Percentiles rank a stretch among this genome's conserved stretches.
Evolutionary conservation across 2,329 filamentous ascomycete genomes (phyloP).

Genomic region (Orbilia oligospora): DNA sequence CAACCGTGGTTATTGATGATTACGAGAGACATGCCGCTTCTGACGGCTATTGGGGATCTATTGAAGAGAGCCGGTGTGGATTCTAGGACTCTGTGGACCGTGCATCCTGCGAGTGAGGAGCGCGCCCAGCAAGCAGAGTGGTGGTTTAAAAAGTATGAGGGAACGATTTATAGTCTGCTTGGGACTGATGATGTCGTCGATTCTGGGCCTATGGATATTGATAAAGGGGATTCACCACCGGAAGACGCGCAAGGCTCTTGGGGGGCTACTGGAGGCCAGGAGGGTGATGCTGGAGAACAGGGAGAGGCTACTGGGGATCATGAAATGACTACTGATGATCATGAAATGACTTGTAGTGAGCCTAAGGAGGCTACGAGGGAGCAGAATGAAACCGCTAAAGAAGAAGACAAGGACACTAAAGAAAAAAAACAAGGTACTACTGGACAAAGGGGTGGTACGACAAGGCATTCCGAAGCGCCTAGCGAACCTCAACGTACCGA

Average conservation of each 20-base stretch:
- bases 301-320: background rate
- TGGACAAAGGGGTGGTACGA: background rate
- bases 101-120: too few species aligned
- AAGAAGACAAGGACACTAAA: background rate
- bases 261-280: background rate
- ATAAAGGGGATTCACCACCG: background rate
- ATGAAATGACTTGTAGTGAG: background rate
- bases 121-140: background rate
- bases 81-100: background rate
- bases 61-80: conserved; percentile 18
- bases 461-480: too few species aligned
- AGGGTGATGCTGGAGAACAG: background rate
- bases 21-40: background rate
- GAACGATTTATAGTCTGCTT: background rate
- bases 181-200: background rate
- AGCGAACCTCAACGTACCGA: background rate
- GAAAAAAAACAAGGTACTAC: background rate
- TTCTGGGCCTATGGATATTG: background rate
- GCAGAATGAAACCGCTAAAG: background rate
- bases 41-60: background rate
- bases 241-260: background rate
- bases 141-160: conserved; percentile 1
- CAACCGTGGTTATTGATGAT: conserved; percentile 30
- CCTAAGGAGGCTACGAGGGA: background rate
- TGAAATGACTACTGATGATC: background rate